phyloP scores from a whole-genome alignment of 2,329 filamentous ascomycete genomes.

The Knoxdaviesia capensis region DNA sequence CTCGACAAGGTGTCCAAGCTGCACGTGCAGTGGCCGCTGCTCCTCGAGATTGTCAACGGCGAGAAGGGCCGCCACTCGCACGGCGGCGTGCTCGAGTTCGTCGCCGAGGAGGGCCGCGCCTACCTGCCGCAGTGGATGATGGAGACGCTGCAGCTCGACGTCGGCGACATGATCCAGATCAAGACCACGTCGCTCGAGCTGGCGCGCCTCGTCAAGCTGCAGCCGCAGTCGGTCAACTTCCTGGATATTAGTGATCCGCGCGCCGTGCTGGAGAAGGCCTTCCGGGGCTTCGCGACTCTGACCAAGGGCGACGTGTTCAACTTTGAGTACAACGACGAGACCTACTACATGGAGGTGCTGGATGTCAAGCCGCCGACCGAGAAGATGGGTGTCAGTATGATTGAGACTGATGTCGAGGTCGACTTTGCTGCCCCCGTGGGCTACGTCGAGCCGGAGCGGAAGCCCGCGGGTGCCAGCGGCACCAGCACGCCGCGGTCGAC shows the following conservation, averaged over 20 bases:
- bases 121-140: constrained; percentile 98
- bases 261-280: constrained; percentile 88
- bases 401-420: constrained; percentile 90
- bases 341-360: constrained; percentile 82
- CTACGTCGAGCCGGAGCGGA: constrained; percentile 68
- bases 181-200: constrained; percentile 85
- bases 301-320: constrained; percentile 91
- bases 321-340: constrained; percentile 87
- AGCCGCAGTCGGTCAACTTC: constrained; percentile 83
- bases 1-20: constrained; percentile 91
- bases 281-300: constrained; percentile 85
- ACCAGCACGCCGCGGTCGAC: constrained; percentile 65
- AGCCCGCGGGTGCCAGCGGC: constrained; percentile 35
- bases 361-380: constrained; percentile 76
- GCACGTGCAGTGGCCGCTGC: constrained; percentile 91
- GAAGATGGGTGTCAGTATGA: constrained; percentile 76
- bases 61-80: constrained; percentile 65
- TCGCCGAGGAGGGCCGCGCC: constrained; percentile 88
- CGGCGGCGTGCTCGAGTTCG: constrained; percentile 90
- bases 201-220: constrained; percentile 85
- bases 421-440: constrained; percentile 90
- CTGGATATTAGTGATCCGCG: constrained; percentile 95
- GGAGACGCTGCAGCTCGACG: constrained; percentile 74
- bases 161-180: constrained; percentile 85
- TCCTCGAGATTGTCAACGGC: constrained; percentile 91